phyloP scores from a whole-genome alignment of 352 stramenopile species.

The Albugo laibachii region DNA sequence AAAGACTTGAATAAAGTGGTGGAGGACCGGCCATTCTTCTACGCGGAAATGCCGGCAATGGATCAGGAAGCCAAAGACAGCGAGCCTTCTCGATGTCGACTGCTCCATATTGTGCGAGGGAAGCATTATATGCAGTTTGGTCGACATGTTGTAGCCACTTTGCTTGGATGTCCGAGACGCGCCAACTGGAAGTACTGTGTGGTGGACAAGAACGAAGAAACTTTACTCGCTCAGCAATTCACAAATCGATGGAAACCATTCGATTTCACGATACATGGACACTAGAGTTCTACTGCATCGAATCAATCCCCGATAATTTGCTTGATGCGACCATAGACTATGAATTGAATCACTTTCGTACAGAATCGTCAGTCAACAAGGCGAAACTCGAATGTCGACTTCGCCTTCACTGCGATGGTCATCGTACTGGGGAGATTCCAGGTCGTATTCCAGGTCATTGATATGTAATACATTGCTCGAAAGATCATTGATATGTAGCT shows the following conservation, averaged over 20 bases:
- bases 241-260: conserved; percentile 41
- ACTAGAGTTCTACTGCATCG: too few species aligned
- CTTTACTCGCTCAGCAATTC: conserved; percentile 39
- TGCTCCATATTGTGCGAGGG: conserved; percentile 42
- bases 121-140: conserved; percentile 78
- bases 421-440: too few species aligned
- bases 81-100: conserved; percentile 6
- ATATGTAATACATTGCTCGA: too few species aligned
- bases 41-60: conserved; percentile 23
- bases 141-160: conserved; percentile 30
- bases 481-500: too few species aligned
- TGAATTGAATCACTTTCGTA: too few species aligned
- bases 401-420: too few species aligned
- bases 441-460: too few species aligned
- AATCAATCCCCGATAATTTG: too few species aligned
- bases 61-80: conserved; percentile 14
- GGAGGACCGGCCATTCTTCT: conserved; percentile 33
- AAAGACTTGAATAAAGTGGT: conserved; percentile 20
- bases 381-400: too few species aligned
- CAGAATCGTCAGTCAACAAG: too few species aligned
- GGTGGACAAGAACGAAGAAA: conserved; percentile 45
- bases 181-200: conserved; percentile 76
- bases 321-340: too few species aligned
- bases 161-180: conserved; percentile 38
- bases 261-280: conserved; percentile 27